phyloP scores from a whole-genome alignment of 306 rosid species.

The Spatholobus suberectus region DNA sequence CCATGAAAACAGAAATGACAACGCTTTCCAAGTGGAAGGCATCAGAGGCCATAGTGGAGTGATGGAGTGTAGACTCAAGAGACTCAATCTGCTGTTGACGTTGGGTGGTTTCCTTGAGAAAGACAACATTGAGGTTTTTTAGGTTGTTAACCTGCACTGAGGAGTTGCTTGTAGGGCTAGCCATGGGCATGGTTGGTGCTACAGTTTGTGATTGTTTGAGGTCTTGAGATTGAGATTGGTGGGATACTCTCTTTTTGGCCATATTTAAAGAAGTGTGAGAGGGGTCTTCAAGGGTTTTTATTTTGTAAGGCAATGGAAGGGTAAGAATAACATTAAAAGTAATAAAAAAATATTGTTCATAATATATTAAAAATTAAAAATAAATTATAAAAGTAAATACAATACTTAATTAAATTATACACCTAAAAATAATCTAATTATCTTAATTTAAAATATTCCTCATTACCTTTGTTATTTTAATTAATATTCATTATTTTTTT shows the following conservation, averaged over 20 bases:
- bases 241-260: slow-evolving; percentile 72
- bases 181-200: too few relatives aligned
- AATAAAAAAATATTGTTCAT: too few relatives aligned
- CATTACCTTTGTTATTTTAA: too few relatives aligned
- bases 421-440: too few relatives aligned
- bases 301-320: neutral
- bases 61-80: slow-evolving; percentile 45
- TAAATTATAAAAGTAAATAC: too few relatives aligned
- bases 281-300: slow-evolving; percentile 45
- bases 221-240: slow-evolving; percentile 22
- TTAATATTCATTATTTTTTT: too few relatives aligned
- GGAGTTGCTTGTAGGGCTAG: too few relatives aligned
- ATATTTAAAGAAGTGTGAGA: slow-evolving; percentile 42
- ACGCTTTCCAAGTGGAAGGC: slow-evolving; percentile 53
- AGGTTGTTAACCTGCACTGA: slow-evolving; percentile 61
- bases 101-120: slow-evolving; percentile 63
- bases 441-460: too few relatives aligned
- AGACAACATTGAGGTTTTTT: slow-evolving; percentile 68
- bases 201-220: slow-evolving; percentile 26
- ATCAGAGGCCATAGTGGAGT: slow-evolving; percentile 33
- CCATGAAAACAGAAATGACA: slow-evolving; percentile 47
- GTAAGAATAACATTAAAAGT: too few relatives aligned
- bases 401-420: too few relatives aligned
- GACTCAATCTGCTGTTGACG: slow-evolving; percentile 58
- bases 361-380: too few relatives aligned